Evolutionary conservation across 164 flowering plant species (phyloP), one percentile per base, ranked within the genome.

Genomic region (Platanus orientalis): DNA sequence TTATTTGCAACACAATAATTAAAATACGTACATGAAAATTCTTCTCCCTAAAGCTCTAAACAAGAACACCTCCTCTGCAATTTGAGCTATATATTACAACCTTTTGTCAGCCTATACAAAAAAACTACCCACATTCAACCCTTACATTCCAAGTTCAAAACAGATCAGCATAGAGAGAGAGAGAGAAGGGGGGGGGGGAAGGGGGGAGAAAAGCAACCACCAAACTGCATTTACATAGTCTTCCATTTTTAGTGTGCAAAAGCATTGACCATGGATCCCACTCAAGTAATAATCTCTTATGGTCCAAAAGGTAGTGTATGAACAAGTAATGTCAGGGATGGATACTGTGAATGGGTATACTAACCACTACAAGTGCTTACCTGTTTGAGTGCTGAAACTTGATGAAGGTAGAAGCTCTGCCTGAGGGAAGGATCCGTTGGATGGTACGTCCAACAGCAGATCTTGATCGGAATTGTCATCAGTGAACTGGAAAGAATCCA

Each of bases 371-470:
- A 66, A 61, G 80, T 64, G 67, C 88, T 81, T 29, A 81, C 80
- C 63, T 71, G 81, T 24, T n/a, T 68, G 71, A 16, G 63, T 40
- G 19, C 72, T 73, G 60, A 67, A 70, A 62, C 72, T 76, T 27
- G 74, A 45, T 47, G 69, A 12, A 21, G 87, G 72, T 34, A 85
- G 83, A 44, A 86, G 89, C 71, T 88, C 91, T 40, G 91, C 95
- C 66, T 86, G 81, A 6, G 91, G 82, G 51, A 88, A 86, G 32
- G 83, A 78, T 40, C 79, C 59, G 29, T 80, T 80, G 58, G 84
- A 83, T 32, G 86, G 91, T 42, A 88, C 76, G 36, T 83, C 85
- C 34, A 88, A 74, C 60, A 88, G 84, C 70, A 86, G 62, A 75
- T 83, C 92, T 69, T 84, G 87, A 64, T 84, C 92, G 36, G 73